Percentiles rank a stretch among this genome's conserved stretches.
Conservation (phyloP, 2,329 filamentous ascomycete species). For the Emmonsiellopsis sp. region DNA sequence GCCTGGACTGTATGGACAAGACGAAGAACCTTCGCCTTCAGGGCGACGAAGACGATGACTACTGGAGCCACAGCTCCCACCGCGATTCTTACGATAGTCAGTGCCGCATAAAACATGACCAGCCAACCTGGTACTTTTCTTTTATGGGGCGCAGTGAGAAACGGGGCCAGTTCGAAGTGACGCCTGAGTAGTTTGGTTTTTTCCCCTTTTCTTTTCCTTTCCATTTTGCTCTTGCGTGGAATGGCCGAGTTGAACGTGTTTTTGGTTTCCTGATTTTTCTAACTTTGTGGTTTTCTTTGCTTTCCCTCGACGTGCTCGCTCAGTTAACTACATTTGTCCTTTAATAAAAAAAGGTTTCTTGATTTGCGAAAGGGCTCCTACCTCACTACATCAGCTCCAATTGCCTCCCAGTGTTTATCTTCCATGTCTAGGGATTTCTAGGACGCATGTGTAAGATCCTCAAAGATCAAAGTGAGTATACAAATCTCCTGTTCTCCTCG, state of each 20-base stretch:
- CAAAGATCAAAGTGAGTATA: too few relatives aligned
- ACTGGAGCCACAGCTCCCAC: not conserved
- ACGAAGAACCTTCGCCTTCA: not conserved
- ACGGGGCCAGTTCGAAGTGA: not conserved
- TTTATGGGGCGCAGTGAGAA: not conserved
- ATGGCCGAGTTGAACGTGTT: not conserved
- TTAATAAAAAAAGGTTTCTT: too few relatives aligned
- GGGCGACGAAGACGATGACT: not conserved
- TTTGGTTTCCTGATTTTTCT: too few relatives aligned
- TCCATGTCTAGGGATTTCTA: too few relatives aligned
- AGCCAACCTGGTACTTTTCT: constrained; percentile 1
- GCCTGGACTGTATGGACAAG: not conserved
- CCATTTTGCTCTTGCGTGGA: not conserved
- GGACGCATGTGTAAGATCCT: too few relatives aligned
- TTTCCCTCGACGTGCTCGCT: not conserved
- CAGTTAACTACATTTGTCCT: not conserved
- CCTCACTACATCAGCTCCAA: too few relatives aligned
- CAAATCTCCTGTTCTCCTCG: too few relatives aligned
- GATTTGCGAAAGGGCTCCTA: too few relatives aligned
- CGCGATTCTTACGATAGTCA: not conserved
- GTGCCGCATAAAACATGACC: not conserved
- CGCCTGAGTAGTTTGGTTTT: not conserved
- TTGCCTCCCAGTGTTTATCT: too few relatives aligned
- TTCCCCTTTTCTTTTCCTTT: not conserved
- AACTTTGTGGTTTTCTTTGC: too few relatives aligned